phyloP scores from a whole-genome alignment of 495 filamentous ascomycete genomes.

The Talaromyces proteolyticus region DNA sequence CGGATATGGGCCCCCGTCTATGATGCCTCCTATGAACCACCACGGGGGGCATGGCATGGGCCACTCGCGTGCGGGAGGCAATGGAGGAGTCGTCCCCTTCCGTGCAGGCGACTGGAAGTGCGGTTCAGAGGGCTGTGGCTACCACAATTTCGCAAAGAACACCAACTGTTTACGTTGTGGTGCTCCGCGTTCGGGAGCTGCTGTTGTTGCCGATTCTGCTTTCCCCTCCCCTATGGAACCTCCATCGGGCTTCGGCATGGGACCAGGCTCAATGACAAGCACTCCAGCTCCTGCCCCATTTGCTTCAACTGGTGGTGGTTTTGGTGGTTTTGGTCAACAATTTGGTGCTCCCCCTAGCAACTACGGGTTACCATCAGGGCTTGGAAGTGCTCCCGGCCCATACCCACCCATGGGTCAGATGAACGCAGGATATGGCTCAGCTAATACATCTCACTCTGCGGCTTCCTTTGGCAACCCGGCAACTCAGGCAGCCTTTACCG shows the following conservation, averaged over 20 bases:
- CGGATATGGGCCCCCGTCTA: constrained; percentile 68
- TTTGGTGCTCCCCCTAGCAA: constrained; percentile 85
- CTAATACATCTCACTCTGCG: constrained; percentile 66
- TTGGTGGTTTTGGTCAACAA: constrained; percentile 75
- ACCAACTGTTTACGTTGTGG: constrained; percentile 95
- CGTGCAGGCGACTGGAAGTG: constrained; percentile 99
- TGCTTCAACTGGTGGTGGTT: constrained; percentile 61
- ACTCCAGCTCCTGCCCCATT: constrained; percentile 83
- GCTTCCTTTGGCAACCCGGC: constrained; percentile 91
- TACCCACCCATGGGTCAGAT: constrained; percentile 78
- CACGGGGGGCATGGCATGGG: constrained; percentile 69
- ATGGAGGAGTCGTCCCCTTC: constrained; percentile 90
- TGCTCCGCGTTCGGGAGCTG: constrained; percentile 86
- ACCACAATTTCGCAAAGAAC: constrained; percentile 99
- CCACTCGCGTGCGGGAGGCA: constrained; percentile 65
- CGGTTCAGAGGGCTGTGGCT: constrained; percentile 94
- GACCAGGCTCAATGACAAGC: constrained; percentile 74
- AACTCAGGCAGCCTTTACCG: constrained; percentile 85
- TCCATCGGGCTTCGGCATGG: constrained; percentile 70
- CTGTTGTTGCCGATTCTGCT: constrained; percentile 87
- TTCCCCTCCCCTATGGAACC: constrained; percentile 89
- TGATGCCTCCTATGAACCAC: constrained; percentile 80
- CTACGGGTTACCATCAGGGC: constrained; percentile 84
- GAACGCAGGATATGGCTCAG: constrained; percentile 61
- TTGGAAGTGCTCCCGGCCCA: constrained; percentile 70